Conservation (phyloP, 2,329 filamentous ascomycete genomes). For the Aspergillus viridinutans region DNA sequence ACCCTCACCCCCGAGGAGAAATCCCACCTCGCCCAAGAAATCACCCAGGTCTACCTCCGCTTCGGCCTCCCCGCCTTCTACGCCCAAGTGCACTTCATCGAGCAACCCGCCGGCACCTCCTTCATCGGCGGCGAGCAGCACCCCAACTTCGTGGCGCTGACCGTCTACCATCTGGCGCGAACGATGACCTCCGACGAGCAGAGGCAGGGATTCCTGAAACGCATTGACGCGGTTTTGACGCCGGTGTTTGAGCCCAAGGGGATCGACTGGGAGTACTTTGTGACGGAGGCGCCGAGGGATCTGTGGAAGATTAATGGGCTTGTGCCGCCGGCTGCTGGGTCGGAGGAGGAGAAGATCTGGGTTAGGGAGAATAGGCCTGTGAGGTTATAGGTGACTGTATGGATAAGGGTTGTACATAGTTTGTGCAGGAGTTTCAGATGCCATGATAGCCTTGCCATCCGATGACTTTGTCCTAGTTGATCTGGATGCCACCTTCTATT, state of each 20-base stretch:
- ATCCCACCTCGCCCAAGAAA: slow-evolving; percentile 3
- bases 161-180: slow-evolving; percentile 6
- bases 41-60: slow-evolving; percentile 2
- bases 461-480: too few relatives aligned
- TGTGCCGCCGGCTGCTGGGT: slow-evolving; percentile 15
- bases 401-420: neutral
- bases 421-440: too few relatives aligned
- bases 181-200: slow-evolving; percentile 2
- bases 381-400: neutral
- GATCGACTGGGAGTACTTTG: slow-evolving; percentile 20
- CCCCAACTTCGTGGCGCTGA: neutral
- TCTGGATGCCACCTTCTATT: too few relatives aligned
- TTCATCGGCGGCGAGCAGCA: slow-evolving; percentile 3
- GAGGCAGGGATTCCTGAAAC: neutral
- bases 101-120: neutral
- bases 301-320: slow-evolving; percentile 23
- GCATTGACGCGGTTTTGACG: slow-evolving; percentile 13
- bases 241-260: slow-evolving; percentile 15
- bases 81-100: neutral
- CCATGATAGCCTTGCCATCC: too few relatives aligned
- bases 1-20: slow-evolving; percentile 2
- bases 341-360: slow-evolving; percentile 12
- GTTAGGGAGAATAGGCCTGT: slow-evolving; percentile 8
- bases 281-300: slow-evolving; percentile 16
- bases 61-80: neutral